Base-by-base conservation (phyloP, 2,329 filamentous ascomycete genomes). In the Microdochium trichocladiopsis region DNA sequence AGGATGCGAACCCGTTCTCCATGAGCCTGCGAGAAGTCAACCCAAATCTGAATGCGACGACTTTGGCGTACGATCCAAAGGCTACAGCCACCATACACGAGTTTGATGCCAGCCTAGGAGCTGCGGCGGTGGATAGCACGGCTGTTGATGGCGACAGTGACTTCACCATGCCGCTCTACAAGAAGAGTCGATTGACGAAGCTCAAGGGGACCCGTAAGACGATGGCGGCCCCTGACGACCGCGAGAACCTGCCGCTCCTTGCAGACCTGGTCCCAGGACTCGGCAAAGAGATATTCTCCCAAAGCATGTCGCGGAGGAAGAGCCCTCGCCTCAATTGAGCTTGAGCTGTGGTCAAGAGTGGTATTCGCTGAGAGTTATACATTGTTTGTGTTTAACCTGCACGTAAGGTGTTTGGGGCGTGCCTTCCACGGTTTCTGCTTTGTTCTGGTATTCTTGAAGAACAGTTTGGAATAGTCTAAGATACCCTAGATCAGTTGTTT, bases 1-100 rank as follows among this genome's bases (percentile, higher is more conserved):
- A 56, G 23, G 54, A 58, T 10, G 59, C 57, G 23, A 65, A 60
- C 56, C 64, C 66, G 14, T 59, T 72, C 25, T 67, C 66, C 54
- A 71, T 67, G 65, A 79, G 77, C 56, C 71, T 83, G 48, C 75
- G 79, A 41, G 80, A 83, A 62, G 72, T 83, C 33, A 77, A 82
- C 61, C 77, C 77, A 31, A 78, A 78, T 57, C 63, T 76, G 24
- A 71, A 72, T 53, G 58, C 61, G n/a, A 75, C 69, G 56, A 67
- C 69, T n/a, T 66, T 68, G 14, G 64, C 62, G 21, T 75, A 77
- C 53, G 75, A 79, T 48, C 66, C 73, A 1, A 65, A 69, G 11
- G 63, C 68, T 10, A 76, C 71, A 62, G 68, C 67, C 47, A 66
- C 73, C 23, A 64, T 70, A 55, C 63, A 71, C 11, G 65, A 56